Base-by-base conservation (phyloP, 306 rosid genomes). In the Citrullus amarus region DNA sequence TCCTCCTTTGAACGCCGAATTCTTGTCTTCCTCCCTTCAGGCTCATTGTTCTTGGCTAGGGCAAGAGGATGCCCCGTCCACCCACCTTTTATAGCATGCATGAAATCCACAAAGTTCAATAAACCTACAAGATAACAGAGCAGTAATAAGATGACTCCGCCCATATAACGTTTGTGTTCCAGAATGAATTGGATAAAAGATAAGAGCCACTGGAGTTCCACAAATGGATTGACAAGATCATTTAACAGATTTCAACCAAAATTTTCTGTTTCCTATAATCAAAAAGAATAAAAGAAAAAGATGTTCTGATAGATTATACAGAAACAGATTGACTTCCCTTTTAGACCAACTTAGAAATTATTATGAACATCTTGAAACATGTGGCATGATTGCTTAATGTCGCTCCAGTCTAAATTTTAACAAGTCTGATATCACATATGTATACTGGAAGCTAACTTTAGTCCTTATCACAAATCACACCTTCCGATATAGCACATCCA, bases 1-100 rank as follows among this genome's bases (percentile, higher is more conserved):
- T 96, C 93, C 81, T 92, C 87, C 86, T 96, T 96, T 34, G 98
- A 91, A 43, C 89, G 96, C 71, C 98, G 93, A 84, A 91, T 90
- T 28, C 98, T 89, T 25, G 96, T 56, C 81, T 87, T 96, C 87
- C 86, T 91, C 44, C 92, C 90, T 59, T 92, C 94, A 51, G 93
- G 86, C 55, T 90, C 98, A 80, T 92, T 96, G 62, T 82, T 81
- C 82, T 86, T 91, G 36, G 99, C 98, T 28, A 96, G 93, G 85
- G 96, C 99, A 87, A 92, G 91, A 5, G 97, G 87, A 86, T 80
- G 89, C 82, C 93, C 95, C 16, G 81, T 84, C 93, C 96, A 90
- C 7, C 98, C 91, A 82, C 89, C 83, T 86, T 89, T 91, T 25
- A 91, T 18, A 50, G 93, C 85, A 82, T 89, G 83, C 99, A 96